Evolutionary conservation across 345 rosid species (phyloP), one percentile per base, ranked within the genome.

Genomic region (Ceriops decandra): DNA sequence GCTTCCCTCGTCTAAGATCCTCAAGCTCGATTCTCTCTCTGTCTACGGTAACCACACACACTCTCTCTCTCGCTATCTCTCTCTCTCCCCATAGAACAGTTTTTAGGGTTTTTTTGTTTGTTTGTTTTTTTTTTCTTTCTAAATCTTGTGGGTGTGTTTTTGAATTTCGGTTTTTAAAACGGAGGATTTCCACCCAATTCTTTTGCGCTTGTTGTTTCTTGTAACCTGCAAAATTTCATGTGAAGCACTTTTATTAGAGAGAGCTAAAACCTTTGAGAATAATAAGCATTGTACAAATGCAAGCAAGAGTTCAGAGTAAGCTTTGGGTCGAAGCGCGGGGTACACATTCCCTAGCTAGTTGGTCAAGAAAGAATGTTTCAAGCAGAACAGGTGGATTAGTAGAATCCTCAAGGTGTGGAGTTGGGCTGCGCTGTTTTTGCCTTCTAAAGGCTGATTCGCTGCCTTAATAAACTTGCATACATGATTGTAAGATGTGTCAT

Each of bases 1-100:
- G 67, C 81, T 81, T 42, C 49, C 49, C 9, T 83, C 92, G 46
- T 69, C 95, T 36, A 90, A 92, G 82, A 74, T 88, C 73, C 77
- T 88, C 84, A 92, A 87, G 72, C 87, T 82, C 76, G 93, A 90
- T 79, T 82, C 86, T 70, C 85, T 93, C 82, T 93, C 98, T 76
- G 67, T 93, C 68, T 93, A 86, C 81, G 98, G 95, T 87, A 81
- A 46, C 42, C 24, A 59, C 33, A 0, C 5, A 46, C 59, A n/a
- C n/a, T n/a, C n/a, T n/a, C n/a, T n/a, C n/a, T n/a, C n/a, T 26
- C 67, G 54, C 69, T 66, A 38, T 24, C 26, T 24, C 26, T 24
- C 26, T 24, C 26, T 24, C 26, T 24, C 67, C 42, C 16, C 6
- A n/a, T 20, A 19, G 7, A 20, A 6, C 31, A 24, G 28, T 31